Percentiles rank a stretch among this genome's conserved stretches.
Evolutionary conservation across 192 early-diverging fungal genomes (phyloP).

Genomic region (Geranomyces michiganensis): DNA sequence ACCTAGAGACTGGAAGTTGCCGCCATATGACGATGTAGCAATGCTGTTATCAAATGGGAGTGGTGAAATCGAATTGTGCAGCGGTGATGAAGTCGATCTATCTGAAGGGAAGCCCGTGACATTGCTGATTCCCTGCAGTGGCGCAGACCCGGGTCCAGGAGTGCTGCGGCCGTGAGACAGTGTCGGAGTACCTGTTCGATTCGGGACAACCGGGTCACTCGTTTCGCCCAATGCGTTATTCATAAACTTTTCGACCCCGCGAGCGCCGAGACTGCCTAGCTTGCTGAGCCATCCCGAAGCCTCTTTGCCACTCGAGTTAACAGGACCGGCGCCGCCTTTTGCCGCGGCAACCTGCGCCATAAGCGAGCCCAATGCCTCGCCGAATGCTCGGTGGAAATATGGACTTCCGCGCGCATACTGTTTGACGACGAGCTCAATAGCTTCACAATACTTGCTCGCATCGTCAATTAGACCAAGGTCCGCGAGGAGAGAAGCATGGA

Average conservation of each 20-base stretch:
- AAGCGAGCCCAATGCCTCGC: conserved; percentile 67
- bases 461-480: conserved; percentile 76
- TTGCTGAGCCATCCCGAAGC: conserved; percentile 50
- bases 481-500: conserved; percentile 76
- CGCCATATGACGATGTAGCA: background rate
- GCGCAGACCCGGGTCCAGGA: conserved; percentile 7
- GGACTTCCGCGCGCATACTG: conserved; percentile 75
- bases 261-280: conserved; percentile 54
- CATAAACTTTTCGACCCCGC: conserved; percentile 66
- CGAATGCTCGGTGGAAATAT: conserved; percentile 74
- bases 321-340: background rate
- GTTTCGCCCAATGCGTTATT: conserved; percentile 62
- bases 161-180: background rate
- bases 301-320: conserved; percentile 29
- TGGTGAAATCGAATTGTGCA: background rate
- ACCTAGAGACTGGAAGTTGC: background rate
- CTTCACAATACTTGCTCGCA: conserved; percentile 77
- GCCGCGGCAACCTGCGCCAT: conserved; percentile 37
- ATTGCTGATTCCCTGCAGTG: background rate
- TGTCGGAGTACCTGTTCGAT: background rate
- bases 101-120: background rate
- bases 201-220: conserved; percentile 3
- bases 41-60: background rate
- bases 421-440: conserved; percentile 72
- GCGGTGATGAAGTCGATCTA: background rate